Conservation (phyloP, 192 early-diverging fungal species). For the Coemansia javaensis region DNA sequence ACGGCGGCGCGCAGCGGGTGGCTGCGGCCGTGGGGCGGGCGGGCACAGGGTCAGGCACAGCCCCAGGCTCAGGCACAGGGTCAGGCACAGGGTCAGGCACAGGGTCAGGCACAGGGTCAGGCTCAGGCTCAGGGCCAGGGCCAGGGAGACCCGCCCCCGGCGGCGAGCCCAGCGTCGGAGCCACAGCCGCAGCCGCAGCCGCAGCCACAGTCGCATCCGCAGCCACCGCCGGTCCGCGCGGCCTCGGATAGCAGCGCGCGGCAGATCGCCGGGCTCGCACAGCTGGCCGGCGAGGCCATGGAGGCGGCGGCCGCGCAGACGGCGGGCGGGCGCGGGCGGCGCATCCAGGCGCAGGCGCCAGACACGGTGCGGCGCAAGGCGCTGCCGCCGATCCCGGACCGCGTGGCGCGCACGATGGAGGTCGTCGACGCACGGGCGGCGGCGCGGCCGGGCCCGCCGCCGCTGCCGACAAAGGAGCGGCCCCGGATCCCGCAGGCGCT, state of each 20-base stretch:
- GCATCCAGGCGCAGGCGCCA: constrained; percentile 1
- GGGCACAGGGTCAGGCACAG: neutral
- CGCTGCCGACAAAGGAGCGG: constrained; percentile 30
- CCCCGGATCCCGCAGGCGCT: constrained; percentile 29
- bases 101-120: no score
- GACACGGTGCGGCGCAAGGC: constrained; percentile 12
- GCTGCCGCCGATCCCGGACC: constrained; percentile 32
- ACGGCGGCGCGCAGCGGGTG: constrained; percentile 6
- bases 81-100: no score
- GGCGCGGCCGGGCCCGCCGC: constrained; percentile 9
- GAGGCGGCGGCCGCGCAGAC: constrained; percentile 5
- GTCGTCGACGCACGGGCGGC: constrained; percentile 11
- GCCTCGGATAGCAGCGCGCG: no score
- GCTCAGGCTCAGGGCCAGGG: no score
- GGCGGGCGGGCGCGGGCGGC: constrained; percentile 1
- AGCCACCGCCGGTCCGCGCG: no score
- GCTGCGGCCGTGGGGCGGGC: neutral
- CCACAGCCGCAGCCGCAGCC: no score
- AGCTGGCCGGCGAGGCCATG: constrained; percentile 23
- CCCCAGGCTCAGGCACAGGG: neutral
- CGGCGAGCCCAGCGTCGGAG: no score
- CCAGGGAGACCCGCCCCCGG: no score
- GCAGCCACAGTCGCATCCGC: no score
- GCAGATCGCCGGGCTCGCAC: constrained; percentile 29
- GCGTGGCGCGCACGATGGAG: constrained; percentile 30